These are phyloP conservation scores for Thymus mandschuricus DNA, from an alignment of 257 asterid species.

Conservation along the genomic window DNA sequence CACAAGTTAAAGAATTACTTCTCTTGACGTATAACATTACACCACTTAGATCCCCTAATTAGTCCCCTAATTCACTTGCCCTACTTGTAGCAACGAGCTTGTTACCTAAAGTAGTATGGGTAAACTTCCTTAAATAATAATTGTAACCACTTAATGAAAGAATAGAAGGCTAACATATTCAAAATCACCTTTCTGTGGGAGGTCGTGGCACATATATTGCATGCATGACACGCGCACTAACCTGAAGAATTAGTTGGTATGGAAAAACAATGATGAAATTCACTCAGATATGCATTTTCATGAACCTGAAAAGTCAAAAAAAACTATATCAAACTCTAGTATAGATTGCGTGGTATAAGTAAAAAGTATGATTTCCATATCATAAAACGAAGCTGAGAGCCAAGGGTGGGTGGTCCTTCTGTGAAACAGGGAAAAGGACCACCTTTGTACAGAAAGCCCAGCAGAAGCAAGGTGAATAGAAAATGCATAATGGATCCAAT, in stretches of 20 bases:
- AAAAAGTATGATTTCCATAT: constrained; percentile 7
- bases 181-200: constrained; percentile 6
- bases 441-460: not conserved
- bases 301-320: constrained; percentile 65
- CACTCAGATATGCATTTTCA: constrained; percentile 90
- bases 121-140: not conserved
- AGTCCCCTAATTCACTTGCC: not conserved
- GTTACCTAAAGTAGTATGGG: not conserved
- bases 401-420: not conserved
- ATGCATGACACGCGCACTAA: constrained; percentile 40
- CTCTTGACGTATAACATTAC: not conserved
- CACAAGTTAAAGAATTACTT: not conserved
- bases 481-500: not conserved
- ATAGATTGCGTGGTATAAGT: constrained; percentile 12
- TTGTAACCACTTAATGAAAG: not conserved
- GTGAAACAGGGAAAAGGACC: not conserved
- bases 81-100: not conserved
- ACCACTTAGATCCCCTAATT: not conserved
- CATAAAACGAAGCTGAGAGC: constrained; percentile 8
- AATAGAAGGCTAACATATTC: not conserved
- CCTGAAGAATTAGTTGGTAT: constrained; percentile 78
- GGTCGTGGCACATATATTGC: not conserved
- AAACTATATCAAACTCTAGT: constrained; percentile 17
- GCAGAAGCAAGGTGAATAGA: constrained; percentile 15
- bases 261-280: constrained; percentile 91